Evolutionary conservation across 805 yeast genomes (phyloP), one percentile per base, ranked within the genome.

Genomic region (Candida maris): DNA sequence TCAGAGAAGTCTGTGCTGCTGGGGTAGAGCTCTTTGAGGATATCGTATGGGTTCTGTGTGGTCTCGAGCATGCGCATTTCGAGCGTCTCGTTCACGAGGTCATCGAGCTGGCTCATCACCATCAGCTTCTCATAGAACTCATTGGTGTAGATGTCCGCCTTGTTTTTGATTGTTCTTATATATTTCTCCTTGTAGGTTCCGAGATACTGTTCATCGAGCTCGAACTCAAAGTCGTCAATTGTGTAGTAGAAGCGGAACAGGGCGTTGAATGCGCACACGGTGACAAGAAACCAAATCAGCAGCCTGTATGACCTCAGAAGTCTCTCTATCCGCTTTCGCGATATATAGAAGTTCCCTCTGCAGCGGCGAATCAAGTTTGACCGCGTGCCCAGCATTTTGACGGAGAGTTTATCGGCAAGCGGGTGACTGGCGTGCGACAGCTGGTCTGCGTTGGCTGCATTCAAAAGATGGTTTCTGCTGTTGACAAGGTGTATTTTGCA

Each of bases 151-250:
- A 56, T 25, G 20, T 54, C 51, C 19, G 48, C 44, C n/a, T 38
- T 36, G 30, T 41, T 38, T 14, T 37, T 45, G 28, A 57, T 40
- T 1, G 52, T 42, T 16, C 39, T 44, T 3, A 58, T 27, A 31
- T 46, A 57, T 38, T 56, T 58, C 21, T 56, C 59, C 31, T 47
- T 53, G 30, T 48, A 58, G 1, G 63, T 57, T 5, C 62, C 63
- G n/a, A 49, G 40, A 38, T 46, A 58, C 22, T 46, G 54, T 14
- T 46, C 51, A 26, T 46, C 58, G 5, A 54, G 32, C 4, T 49
- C 48, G 15, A 53, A 43, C 10, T 39, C 31, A 4, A 47, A 24
- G 7, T 39, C 16, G 8, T 30, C 30, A 1, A 42, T 33, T 1
- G 27, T 9, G 6, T 25, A 6, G 7, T 29, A 29, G 17, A 46